A percentile compares a stretch with the other conserved stretches of the same genome.
phyloP scores from a whole-genome alignment of 1,139 yeast species.

The Suhomyces panamericanus region DNA sequence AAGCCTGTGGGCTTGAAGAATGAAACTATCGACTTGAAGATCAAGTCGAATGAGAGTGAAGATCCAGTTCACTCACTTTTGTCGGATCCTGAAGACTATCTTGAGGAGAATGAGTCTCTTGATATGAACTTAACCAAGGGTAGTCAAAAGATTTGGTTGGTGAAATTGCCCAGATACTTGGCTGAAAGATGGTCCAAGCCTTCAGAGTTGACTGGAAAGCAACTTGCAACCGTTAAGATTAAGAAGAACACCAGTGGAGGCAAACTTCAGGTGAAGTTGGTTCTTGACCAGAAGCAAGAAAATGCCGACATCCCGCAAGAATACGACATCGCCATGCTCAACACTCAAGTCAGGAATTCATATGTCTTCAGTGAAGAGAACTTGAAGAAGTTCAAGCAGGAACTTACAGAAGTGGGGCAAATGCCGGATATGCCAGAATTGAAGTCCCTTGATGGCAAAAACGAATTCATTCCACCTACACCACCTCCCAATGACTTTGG shows the following conservation, averaged over 20 bases:
- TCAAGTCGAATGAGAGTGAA: constrained; percentile 27
- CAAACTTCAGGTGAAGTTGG: constrained; percentile 58
- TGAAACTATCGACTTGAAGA: constrained; percentile 10
- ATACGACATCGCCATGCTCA: constrained; percentile 76
- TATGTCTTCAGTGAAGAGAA: constrained; percentile 91
- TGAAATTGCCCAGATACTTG: constrained; percentile 82
- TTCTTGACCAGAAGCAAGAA: constrained; percentile 44
- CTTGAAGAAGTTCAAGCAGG: constrained; percentile 64
- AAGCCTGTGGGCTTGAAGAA: constrained; percentile 1
- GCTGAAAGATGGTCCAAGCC: constrained; percentile 79
- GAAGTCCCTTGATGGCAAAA: constrained; percentile 33
- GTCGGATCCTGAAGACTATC: constrained; percentile 50
- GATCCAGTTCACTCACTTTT: constrained; percentile 30
- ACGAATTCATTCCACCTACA: constrained; percentile 14
- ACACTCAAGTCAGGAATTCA: constrained; percentile 78
- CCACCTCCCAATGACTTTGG: constrained; percentile 18
- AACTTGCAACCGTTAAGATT: constrained; percentile 79
- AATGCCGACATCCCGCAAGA: constrained; percentile 69
- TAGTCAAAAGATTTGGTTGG: constrained; percentile 82
- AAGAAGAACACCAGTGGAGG: constrained; percentile 44
- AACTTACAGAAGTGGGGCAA: constrained; percentile 49
- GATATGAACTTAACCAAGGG: constrained; percentile 59
- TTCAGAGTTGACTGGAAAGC: constrained; percentile 64
- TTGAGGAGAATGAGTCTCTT: constrained; percentile 57
- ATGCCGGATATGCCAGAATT: constrained; percentile 51